Base-by-base conservation (phyloP, 495 filamentous ascomycete genomes). In the Hypoxylon trugodes region DNA sequence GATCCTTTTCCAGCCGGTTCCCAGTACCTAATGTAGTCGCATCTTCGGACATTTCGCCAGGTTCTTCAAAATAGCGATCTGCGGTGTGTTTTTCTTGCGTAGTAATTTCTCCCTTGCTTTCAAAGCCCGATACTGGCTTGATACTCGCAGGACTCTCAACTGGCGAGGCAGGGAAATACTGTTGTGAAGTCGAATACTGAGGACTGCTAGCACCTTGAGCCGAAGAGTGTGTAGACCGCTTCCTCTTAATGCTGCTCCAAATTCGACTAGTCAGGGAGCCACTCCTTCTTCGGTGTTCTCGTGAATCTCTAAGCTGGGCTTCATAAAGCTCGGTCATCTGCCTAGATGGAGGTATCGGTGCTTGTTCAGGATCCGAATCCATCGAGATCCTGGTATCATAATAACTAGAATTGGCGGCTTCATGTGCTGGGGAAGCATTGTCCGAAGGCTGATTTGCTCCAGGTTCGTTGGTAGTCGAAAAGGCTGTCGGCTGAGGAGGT, bases 331-430 rank as follows among this genome's bases (percentile, higher is more conserved):
- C 68, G 30, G 35, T 70, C 68, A 73, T 73, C 30, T 68, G 63
- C 32, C 42, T 66, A 25, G 64, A 66, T 25, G 61, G 68, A 22
- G 70, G 61, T 36, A 61, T 61, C 21, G 56, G 45, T 43, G 18
- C 53, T 47, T 49, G 53, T 33, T 41, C 65, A 47, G 70, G 67
- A 46, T 55, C 65, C 22, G 70, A 73, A 46, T 62, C 70, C 63
- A 73, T 68, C 18, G 70, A 73, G 54, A 73, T 68, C 41, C 70
- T 68, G n/a, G 61, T 47, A 52, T 73, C 70, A 53, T 73, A 73
- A 68, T 73, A 73, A 57, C 67, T 73, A 33, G 64, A 68, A 41
- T 73, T 73, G 18, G 70, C 70, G 33, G 70, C 70, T 50, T 67
- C 63, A 9, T 61, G 56, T 48, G 40, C 60, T 35, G 64, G 46